These are phyloP conservation scores for Cyclotella baltica DNA, from an alignment of 108 stramenopile species.

Conservation along the genomic window DNA sequence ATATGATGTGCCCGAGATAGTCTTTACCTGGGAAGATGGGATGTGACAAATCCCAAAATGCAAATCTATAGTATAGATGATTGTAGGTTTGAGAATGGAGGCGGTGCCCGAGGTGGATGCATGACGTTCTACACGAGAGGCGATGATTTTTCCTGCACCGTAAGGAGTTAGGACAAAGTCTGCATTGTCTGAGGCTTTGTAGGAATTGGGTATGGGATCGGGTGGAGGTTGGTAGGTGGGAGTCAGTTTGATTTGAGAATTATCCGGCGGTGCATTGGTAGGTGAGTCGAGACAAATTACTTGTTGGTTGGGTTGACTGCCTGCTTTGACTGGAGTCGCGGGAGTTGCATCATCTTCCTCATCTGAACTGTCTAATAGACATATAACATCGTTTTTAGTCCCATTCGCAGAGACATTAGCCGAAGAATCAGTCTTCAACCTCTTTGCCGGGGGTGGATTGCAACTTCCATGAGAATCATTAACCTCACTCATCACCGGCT, in stretches of 20 bases:
- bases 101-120: slow-evolving; percentile 3
- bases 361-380: slow-evolving; percentile 46
- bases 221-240: slow-evolving; percentile 9
- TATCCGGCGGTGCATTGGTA: neutral
- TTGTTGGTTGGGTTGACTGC: neutral
- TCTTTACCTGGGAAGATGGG: slow-evolving; percentile 27
- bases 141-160: slow-evolving; percentile 42
- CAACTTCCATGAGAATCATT: neutral
- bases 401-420: neutral
- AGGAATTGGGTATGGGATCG: slow-evolving; percentile 17
- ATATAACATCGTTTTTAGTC: slow-evolving; percentile 10
- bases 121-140: slow-evolving; percentile 30
- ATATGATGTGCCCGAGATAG: slow-evolving; percentile 32
- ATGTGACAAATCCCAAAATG: slow-evolving; percentile 40
- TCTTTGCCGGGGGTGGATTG: slow-evolving; percentile 25
- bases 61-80: slow-evolving; percentile 39
- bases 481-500: neutral
- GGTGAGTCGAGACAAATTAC: neutral
- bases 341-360: slow-evolving; percentile 32
- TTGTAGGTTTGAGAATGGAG: slow-evolving; percentile 30
- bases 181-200: slow-evolving; percentile 20
- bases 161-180: slow-evolving; percentile 48
- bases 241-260: neutral
- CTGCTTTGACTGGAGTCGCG: neutral
- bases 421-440: slow-evolving; percentile 18